Evolutionary conservation across 306 rosid genomes (phyloP).

Genomic region (apple (Malus domestica)): ASM211411v1 NC_041790.1:5474001-5474500

Average conservation of each 20-base stretch:
- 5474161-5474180: slow-evolving; percentile 39
- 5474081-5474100: background rate
- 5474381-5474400: background rate
- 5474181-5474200: slow-evolving; percentile 2
- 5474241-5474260: slow-evolving; percentile 24
- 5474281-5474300: background rate
- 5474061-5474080: too few species aligned
- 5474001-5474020: too few species aligned
- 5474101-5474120: slow-evolving; percentile 20
- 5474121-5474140: slow-evolving; percentile 40
- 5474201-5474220: slow-evolving; percentile 24
- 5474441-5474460: too few species aligned
- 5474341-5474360: background rate
- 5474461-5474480: background rate
- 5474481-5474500: too few species aligned
- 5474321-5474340: background rate
- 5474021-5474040: too few species aligned
- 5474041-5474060: too few species aligned
- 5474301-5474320: background rate
- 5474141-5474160: slow-evolving; percentile 23
- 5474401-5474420: background rate
- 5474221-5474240: slow-evolving; percentile 39
- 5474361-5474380: background rate
- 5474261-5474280: slow-evolving; percentile 28
- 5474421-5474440: too few species aligned